phyloP scores from a whole-genome alignment of 768 basidiomycete species.

The Kwoniella bestiolae region DNA sequence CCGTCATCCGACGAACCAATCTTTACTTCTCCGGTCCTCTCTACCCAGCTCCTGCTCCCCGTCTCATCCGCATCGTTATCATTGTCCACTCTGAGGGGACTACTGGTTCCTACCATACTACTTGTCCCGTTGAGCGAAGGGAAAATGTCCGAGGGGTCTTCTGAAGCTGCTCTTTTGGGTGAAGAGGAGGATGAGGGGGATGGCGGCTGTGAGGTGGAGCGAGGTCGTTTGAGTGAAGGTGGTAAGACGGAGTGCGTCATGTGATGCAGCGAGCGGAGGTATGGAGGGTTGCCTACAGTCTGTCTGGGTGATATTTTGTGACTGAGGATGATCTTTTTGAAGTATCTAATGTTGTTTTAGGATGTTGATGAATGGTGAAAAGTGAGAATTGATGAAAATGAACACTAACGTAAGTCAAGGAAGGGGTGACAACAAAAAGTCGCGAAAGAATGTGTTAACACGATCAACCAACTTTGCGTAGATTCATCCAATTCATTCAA shows the following conservation, averaged over 20 bases:
- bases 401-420: not conserved
- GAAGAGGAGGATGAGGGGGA: constrained; percentile 60
- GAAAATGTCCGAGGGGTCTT: constrained; percentile 59
- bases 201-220: constrained; percentile 45
- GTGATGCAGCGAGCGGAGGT: not conserved
- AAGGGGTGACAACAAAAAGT: not conserved
- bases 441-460: no score
- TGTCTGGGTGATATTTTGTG: not conserved
- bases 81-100: constrained; percentile 23
- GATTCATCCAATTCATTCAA: no score
- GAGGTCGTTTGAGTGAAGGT: constrained; percentile 52
- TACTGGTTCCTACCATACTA: constrained; percentile 19
- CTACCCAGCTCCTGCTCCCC: constrained; percentile 32
- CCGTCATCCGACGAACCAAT: constrained; percentile 27
- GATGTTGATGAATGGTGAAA: not conserved
- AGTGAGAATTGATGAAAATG: not conserved
- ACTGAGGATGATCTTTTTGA: constrained; percentile 12
- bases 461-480: no score
- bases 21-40: constrained; percentile 42
- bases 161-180: constrained; percentile 77
- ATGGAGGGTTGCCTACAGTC: constrained; percentile 2
- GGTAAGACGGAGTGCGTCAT: constrained; percentile 24
- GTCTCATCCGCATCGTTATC: constrained; percentile 29
- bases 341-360: not conserved
- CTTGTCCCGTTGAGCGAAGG: constrained; percentile 6